phyloP scores from a whole-genome alignment of 768 basidiomycete genomes.

The Polyporus arcularius region DNA sequence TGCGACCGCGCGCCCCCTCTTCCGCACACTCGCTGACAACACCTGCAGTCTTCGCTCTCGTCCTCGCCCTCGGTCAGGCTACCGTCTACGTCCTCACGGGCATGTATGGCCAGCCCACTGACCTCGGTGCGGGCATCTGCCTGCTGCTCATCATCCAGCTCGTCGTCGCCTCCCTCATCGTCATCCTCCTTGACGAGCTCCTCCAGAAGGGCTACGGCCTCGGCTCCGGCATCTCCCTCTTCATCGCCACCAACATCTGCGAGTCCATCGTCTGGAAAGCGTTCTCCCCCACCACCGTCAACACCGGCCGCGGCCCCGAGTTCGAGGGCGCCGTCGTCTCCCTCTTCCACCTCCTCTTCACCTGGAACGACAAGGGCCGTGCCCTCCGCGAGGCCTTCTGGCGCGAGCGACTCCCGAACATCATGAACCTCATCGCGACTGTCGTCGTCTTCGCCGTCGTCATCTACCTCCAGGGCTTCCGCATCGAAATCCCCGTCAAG shows the following conservation, averaged over 20 bases:
- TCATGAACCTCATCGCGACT: conserved; percentile 97
- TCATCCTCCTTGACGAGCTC: conserved; percentile 97
- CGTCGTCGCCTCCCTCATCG: conserved; percentile 90
- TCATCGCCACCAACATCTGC: conserved; percentile 99
- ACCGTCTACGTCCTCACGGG: conserved; percentile 97
- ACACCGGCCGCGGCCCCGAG: conserved; percentile 97
- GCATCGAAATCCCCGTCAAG: conserved; percentile 98
- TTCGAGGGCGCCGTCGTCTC: conserved; percentile 97
- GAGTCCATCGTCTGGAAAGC: conserved; percentile 99
- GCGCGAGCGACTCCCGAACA: conserved; percentile 93
- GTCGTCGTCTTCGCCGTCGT: conserved; percentile 90
- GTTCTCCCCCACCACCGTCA: conserved; percentile 96
- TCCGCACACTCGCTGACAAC: not conserved
- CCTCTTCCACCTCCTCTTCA: conserved; percentile 96
- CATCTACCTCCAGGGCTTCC: conserved; percentile 98
- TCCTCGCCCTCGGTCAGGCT: conserved; percentile 94
- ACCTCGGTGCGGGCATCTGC: conserved; percentile 96
- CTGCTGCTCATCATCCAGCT: conserved; percentile 96
- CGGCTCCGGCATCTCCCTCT: conserved; percentile 96
- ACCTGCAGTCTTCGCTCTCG: conserved; percentile 85
- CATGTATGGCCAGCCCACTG: conserved; percentile 91
- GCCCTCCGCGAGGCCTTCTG: conserved; percentile 98
- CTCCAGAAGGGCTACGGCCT: conserved; percentile 99
- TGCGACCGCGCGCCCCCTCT: not conserved
- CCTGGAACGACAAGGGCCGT: conserved; percentile 97